Conservation (phyloP, 202 grass and related monocot genomes). For the Brachypodium distachyon region DNA sequence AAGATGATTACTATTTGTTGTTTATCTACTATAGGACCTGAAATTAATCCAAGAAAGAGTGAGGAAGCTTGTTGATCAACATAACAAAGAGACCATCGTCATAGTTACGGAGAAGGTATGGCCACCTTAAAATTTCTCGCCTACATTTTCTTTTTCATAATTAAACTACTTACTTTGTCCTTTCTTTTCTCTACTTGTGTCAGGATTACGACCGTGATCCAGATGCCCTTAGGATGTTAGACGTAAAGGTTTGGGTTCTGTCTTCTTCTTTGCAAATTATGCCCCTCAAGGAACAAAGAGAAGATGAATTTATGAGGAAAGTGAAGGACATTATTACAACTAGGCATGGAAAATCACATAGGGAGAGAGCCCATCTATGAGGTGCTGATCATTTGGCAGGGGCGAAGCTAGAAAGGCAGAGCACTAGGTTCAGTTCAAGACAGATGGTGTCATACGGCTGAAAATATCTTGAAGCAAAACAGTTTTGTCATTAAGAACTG, state of each 20-base stretch:
- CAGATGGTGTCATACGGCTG: no score
- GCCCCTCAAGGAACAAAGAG: constrained; percentile 14
- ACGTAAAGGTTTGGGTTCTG: constrained; percentile 47
- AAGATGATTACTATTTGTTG: not conserved
- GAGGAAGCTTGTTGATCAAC: constrained; percentile 26
- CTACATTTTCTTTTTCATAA: not conserved
- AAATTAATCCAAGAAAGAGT: constrained; percentile 40
- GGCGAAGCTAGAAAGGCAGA: no score
- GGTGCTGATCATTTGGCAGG: not conserved
- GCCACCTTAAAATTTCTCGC: not conserved
- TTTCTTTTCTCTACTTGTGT: not conserved
- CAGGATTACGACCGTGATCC: constrained; percentile 95
- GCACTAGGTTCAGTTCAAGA: no score
- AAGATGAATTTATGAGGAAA: constrained; percentile 40
- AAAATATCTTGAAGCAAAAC: constrained; percentile 11
- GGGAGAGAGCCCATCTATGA: not conserved
- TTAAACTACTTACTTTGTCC: not conserved
- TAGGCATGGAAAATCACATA: not conserved
- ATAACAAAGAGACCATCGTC: constrained; percentile 35
- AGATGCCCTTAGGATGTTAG: constrained; percentile 32
- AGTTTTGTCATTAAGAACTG: not conserved
- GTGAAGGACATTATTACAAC: constrained; percentile 37
- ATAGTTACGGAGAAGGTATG: constrained; percentile 84
- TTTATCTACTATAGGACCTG: constrained; percentile 50
- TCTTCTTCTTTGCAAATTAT: constrained; percentile 72